Evolutionary conservation across 352 stramenopile species (phyloP), one percentile per base, ranked within the genome.

Genomic region (Plasmopara muralis): DNA sequence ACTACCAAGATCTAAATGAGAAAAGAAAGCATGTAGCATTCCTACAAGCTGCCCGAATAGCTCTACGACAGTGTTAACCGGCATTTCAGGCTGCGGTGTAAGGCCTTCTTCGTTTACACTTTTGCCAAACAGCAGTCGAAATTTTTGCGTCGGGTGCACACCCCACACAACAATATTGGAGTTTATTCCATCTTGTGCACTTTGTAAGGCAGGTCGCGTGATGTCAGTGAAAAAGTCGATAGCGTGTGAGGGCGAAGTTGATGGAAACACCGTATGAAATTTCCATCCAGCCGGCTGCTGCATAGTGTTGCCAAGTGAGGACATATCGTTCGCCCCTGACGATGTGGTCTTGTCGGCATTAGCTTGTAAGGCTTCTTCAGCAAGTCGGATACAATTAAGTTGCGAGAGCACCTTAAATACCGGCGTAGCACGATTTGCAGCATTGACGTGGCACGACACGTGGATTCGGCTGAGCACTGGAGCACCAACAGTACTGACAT

Each of bases 141-240:
- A 87, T 48, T 89, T 89, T 44, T 87, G 73, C 33, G 75, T 89
- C 34, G 78, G 75, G 40, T 87, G 74, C 15, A 89, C 64, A 4
- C 78, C 78, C 53, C 64, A 81, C 37, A 70, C 68, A n/a, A 89
- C 44, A 39, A 89, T 43, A 47, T 85, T 89, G 10, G 74, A 64
- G 50, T 87, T 87, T 43, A 85, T 66, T 20, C 76, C 76, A 48
- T 77, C 62, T 18, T 66, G 61, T 6, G 68, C 70, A 18, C 46
- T 75, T 14, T 43, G 57, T 9, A 86, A 39, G 28, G 76, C 76
- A 16, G 72, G 72, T 20, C 64, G 47, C 20, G 79, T 76, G 38
- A 89, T 66, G 30, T 86, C 64, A 15, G 57, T 73, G 40, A 74
- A 86, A 55, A 89, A 85, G 38, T 78, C 69, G 35, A 51, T 53